Evolutionary conservation across 2,329 filamentous ascomycete genomes (phyloP).

Genomic region (Leptosphaerulina australis): DNA sequence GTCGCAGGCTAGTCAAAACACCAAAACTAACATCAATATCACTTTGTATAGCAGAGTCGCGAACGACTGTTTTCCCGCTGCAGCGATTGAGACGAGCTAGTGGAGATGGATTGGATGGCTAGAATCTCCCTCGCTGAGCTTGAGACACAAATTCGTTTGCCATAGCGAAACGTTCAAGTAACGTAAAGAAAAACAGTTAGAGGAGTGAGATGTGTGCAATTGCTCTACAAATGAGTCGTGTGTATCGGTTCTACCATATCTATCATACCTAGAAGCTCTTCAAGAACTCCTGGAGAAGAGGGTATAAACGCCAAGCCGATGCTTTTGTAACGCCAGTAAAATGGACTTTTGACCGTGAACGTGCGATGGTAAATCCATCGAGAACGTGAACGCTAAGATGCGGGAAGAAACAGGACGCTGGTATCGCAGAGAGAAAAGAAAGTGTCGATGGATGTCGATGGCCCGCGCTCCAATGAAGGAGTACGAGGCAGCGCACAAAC

Average conservation of each 20-base stretch:
- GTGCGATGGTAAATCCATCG: conserved; percentile 1
- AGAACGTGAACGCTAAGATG: conserved; percentile 6
- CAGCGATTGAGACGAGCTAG: no score
- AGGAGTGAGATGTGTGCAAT: conserved; percentile 3
- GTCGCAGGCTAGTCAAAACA: no score
- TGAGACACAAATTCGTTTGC: no score
- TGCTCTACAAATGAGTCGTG: conserved; percentile 12
- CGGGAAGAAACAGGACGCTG: conserved; percentile 6
- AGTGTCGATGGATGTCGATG: conserved; percentile 4
- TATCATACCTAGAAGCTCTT: conserved; percentile 13
- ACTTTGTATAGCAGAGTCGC: no score
- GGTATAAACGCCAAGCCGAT: conserved; percentile 18
- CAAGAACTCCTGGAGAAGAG: background rate
- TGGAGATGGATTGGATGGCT: no score
- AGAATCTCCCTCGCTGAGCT: no score
- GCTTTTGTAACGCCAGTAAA: conserved; percentile 16
- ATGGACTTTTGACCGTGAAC: conserved; percentile 13
- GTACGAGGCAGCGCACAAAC: background rate
- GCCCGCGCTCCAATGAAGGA: background rate
- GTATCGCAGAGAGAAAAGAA: background rate
- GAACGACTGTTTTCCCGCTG: no score
- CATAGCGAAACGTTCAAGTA: no score
- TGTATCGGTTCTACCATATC: conserved; percentile 14
- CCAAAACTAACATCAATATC: no score
- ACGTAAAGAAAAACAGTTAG: background rate